Evolutionary conservation across 345 rosid species (phyloP).

Genomic region (Brassica napus): DNA sequence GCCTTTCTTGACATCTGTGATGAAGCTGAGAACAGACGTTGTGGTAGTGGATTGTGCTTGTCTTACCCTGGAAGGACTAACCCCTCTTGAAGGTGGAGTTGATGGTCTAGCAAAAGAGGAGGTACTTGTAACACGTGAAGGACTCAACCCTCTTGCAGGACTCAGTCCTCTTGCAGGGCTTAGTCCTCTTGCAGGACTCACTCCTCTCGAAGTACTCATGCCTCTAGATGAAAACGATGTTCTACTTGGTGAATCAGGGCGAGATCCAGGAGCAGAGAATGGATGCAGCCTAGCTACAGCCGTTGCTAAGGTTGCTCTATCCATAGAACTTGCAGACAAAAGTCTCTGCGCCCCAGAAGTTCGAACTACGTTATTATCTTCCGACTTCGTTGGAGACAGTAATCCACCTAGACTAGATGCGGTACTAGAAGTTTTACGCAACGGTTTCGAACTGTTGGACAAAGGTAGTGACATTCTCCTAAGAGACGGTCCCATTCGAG

Average conservation of each 20-base stretch:
- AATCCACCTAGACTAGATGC: slow-evolving; percentile 48
- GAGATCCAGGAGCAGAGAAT: slow-evolving; percentile 47
- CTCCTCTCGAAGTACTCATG: slow-evolving; percentile 47
- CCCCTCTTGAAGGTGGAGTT: slow-evolving; percentile 74
- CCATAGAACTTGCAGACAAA: slow-evolving; percentile 49
- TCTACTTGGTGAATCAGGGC: slow-evolving; percentile 76
- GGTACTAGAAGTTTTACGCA: slow-evolving; percentile 64
- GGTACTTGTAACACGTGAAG: slow-evolving; percentile 41
- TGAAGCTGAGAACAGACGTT: slow-evolving; percentile 84
- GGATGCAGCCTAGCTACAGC: slow-evolving; percentile 61
- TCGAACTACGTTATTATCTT: slow-evolving; percentile 47
- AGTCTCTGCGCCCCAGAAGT: slow-evolving; percentile 50
- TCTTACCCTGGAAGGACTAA: slow-evolving; percentile 81
- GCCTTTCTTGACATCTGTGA: slow-evolving; percentile 77
- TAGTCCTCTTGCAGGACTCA: slow-evolving; percentile 51
- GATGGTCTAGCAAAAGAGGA: slow-evolving; percentile 56
- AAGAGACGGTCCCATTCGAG: slow-evolving; percentile 51
- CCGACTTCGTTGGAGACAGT: slow-evolving; percentile 48
- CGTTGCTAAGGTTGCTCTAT: slow-evolving; percentile 47
- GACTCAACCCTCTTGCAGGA: slow-evolving; percentile 62
- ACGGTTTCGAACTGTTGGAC: slow-evolving; percentile 45
- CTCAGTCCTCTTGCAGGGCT: slow-evolving; percentile 53
- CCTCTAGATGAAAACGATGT: slow-evolving; percentile 48
- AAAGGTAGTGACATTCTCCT: slow-evolving; percentile 53
- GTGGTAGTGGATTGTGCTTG: slow-evolving; percentile 59